Percentiles rank a stretch among this genome's conserved stretches.
These are phyloP conservation scores for Barbatosphaeria neglecta DNA, from an alignment of 495 filamentous ascomycete species.

Conservation along the genomic window DNA sequence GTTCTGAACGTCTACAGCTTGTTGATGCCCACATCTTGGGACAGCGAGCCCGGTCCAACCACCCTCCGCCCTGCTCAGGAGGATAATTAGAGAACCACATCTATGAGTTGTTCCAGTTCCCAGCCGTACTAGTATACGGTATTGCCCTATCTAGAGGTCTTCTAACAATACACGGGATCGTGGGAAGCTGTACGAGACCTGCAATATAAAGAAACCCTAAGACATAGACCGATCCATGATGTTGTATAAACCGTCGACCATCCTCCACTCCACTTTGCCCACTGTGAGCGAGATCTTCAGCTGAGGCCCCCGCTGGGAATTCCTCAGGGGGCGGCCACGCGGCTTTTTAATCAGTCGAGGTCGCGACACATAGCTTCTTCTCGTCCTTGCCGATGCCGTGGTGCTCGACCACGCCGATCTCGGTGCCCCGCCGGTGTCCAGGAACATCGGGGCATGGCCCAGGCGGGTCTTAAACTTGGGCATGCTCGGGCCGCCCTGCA, in stretches of 20 bases:
- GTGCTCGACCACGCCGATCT: background rate
- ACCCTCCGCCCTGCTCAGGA: too few species aligned
- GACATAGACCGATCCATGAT: background rate
- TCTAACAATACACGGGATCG: too few species aligned
- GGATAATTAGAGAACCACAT: too few species aligned
- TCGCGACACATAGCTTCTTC: slow-evolving; percentile 1
- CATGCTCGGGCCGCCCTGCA: background rate
- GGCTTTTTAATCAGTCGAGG: background rate
- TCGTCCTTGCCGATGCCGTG: background rate
- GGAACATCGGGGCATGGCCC: background rate
- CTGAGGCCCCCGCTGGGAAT: background rate
- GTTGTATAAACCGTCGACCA: background rate
- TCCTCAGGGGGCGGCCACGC: background rate
- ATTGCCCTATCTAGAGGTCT: too few species aligned
- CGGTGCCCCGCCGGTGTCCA: background rate
- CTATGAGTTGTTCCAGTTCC: too few species aligned
- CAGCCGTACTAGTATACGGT: too few species aligned
- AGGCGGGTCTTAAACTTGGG: slow-evolving; percentile 2
- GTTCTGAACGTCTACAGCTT: too few species aligned
- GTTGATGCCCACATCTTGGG: too few species aligned
- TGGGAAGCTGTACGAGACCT: too few species aligned
- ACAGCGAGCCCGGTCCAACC: too few species aligned
- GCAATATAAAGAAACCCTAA: too few species aligned
- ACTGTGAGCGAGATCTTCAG: background rate
- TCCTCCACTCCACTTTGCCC: background rate